Evolutionary conservation across 2,329 filamentous ascomycete genomes (phyloP), one percentile per base, ranked within the genome.

Genomic region (Cercospora sesami): DNA sequence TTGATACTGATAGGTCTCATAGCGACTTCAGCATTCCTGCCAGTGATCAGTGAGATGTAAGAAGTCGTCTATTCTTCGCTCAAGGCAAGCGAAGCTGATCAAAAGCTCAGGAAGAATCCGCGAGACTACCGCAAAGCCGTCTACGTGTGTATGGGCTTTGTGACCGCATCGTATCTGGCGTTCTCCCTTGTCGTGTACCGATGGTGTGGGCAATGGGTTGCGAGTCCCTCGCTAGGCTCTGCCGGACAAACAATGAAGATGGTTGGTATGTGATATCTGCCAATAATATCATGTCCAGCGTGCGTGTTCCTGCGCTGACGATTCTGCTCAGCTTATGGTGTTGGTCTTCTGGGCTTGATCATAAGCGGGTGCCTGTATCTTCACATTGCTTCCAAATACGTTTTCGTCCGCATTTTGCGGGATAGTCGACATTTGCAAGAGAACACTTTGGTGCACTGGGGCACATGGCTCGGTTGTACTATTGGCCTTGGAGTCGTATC

Each of bases 1-100:
- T 30, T 53, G n/a, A 10, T 28, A 86, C 31, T 59, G 12, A 59
- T 30, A 5, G 2, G 31, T 59, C 30, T 36, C 10, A 31, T 21
- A 64, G 62, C 85, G 18, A 89, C 87, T 0, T 85, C 84, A 0
- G 86, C 86, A 1, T 90, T 89, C 73, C 78, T 90, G 1, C 86
- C 87, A 4, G 86, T 90, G 67, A 90, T 90, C 63, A 86, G 85
- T 0, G 89, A 90, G 78, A 90, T 90, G 62, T 64, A 53, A 64
- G 62, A 42, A 28, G 33, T 21, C 8, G 10, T 21, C 23, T 21
- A 12, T n/a, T 23, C 4, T 8, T 30, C 18, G 12, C 33, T 5
- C 4, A 4, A 26, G n/a, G 16, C 2, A 33, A 16, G 87, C 26
- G 33, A 9, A 42, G 30, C 65, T 67, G 39, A 67, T 33, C 18